phyloP scores from a whole-genome alignment of 225 moss, liverwort and hornwort genomes.

The Asterella californica region DNA sequence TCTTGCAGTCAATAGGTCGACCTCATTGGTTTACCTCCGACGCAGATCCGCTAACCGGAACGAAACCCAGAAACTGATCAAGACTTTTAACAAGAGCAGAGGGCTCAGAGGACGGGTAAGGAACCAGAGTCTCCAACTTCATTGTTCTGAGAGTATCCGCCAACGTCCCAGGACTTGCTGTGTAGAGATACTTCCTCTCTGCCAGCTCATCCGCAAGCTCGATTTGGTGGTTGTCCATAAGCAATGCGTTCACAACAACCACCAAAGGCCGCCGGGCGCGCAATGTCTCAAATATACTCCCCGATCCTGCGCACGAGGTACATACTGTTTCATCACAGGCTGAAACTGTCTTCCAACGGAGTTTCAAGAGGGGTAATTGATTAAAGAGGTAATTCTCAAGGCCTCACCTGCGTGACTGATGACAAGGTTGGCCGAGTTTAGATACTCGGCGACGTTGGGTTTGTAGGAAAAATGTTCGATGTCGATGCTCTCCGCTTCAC shows the following conservation, averaged over 20 bases:
- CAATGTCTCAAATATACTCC: constrained; percentile 85
- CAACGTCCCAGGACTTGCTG: constrained; percentile 71
- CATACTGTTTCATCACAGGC: neutral
- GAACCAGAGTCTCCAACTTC: constrained; percentile 53
- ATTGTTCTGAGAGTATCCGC: constrained; percentile 52
- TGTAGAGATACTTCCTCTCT: constrained; percentile 56
- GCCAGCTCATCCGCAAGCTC: constrained; percentile 89
- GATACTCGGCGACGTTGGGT: constrained; percentile 51
- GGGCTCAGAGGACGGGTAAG: constrained; percentile 67
- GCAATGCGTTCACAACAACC: constrained; percentile 85
- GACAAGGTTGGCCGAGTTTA: constrained; percentile 63
- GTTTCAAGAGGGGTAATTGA: neutral
- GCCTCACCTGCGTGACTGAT: constrained; percentile 61
- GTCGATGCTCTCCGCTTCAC: constrained; percentile 55
- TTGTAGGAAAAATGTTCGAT: constrained; percentile 52
- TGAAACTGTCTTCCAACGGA: neutral
- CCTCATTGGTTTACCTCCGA: no score
- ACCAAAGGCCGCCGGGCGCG: constrained; percentile 50
- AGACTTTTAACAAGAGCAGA: constrained; percentile 53
- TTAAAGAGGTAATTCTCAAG: neutral
- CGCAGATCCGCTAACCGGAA: neutral
- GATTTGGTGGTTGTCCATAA: constrained; percentile 97
- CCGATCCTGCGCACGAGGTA: constrained; percentile 55
- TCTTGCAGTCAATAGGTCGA: no score
- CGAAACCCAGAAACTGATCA: constrained; percentile 64